A percentile compares a stretch with the other conserved stretches of the same genome.
phyloP scores from a whole-genome alignment of 441 rosid genomes.

The Euphorbia schlechtendalii region DNA sequence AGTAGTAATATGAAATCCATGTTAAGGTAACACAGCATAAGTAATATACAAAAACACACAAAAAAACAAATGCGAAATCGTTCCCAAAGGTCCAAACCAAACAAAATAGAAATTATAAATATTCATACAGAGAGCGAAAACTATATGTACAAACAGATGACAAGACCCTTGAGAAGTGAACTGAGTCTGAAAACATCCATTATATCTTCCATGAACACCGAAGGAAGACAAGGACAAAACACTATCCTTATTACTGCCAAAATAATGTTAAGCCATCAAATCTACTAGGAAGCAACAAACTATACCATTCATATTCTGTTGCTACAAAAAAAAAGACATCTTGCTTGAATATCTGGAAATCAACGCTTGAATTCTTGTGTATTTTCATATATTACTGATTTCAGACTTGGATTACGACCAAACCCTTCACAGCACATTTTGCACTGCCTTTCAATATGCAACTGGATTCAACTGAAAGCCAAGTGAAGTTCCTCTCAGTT shows the following conservation, averaged over 20 bases:
- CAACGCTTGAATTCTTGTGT: neutral
- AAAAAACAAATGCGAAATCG: neutral
- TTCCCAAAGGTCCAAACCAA: neutral
- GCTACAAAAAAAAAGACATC: neutral
- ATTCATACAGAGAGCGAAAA: neutral
- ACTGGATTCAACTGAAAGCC: neutral
- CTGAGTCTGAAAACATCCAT: neutral
- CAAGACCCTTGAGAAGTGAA: neutral
- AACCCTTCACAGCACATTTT: neutral
- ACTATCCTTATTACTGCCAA: neutral
- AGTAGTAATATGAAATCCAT: constrained; percentile 13
- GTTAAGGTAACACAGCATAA: constrained; percentile 7
- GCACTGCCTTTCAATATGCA: neutral
- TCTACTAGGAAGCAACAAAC: neutral
- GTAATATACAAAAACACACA: constrained; percentile 5
- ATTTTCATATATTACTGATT: neutral
- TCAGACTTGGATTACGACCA: neutral
- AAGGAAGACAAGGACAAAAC: neutral
- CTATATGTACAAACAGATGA: neutral
- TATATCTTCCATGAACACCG: neutral
- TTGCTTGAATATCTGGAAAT: neutral
- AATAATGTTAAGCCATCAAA: neutral
- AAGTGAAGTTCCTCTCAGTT: neutral
- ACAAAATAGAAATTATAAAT: neutral
- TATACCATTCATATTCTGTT: neutral